Evolutionary conservation across 164 flowering plant species (phyloP).

Genomic region (Magnolia changhungtana): DNA sequence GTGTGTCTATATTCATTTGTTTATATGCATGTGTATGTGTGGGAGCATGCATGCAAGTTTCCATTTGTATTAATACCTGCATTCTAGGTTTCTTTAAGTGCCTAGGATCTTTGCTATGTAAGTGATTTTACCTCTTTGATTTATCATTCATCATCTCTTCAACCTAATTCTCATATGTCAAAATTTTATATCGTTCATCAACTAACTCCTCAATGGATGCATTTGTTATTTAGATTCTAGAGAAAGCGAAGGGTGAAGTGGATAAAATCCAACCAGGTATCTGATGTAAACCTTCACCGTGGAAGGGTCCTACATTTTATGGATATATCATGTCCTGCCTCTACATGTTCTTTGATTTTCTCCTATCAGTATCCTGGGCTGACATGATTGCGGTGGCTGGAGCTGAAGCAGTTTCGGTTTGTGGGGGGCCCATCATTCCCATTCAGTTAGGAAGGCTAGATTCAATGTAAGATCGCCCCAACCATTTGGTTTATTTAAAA

Average conservation of each 20-base stretch:
- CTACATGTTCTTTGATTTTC: not conserved
- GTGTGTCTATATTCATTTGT: too few species aligned
- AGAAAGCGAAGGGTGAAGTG: conserved; percentile 66
- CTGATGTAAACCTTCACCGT: conserved; percentile 5
- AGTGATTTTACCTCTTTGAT: not conserved
- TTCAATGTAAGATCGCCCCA: conserved; percentile 43
- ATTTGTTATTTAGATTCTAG: conserved; percentile 58
- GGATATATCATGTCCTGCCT: not conserved
- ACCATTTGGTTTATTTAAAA: too few species aligned
- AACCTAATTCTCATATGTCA: conserved; percentile 10
- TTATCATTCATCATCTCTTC: not conserved
- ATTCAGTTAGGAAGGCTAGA: conserved; percentile 75
- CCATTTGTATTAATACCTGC: too few species aligned
- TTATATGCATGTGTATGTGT: too few species aligned
- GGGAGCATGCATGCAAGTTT: too few species aligned
- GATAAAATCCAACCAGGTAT: conserved; percentile 60
- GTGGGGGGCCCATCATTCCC: conserved; percentile 85
- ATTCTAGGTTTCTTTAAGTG: too few species aligned
- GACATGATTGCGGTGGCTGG: conserved; percentile 89
- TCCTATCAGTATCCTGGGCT: conserved; percentile 73
- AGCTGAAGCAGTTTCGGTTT: conserved; percentile 81
- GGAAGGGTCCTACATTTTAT: not conserved
- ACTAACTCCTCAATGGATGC: conserved; percentile 6
- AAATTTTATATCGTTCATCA: conserved; percentile 5
- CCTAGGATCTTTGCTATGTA: not conserved